Percentiles rank a stretch among this genome's conserved stretches.
Conservation (phyloP, 352 stramenopile species). For the Globisporangium paroecandrum region DNA sequence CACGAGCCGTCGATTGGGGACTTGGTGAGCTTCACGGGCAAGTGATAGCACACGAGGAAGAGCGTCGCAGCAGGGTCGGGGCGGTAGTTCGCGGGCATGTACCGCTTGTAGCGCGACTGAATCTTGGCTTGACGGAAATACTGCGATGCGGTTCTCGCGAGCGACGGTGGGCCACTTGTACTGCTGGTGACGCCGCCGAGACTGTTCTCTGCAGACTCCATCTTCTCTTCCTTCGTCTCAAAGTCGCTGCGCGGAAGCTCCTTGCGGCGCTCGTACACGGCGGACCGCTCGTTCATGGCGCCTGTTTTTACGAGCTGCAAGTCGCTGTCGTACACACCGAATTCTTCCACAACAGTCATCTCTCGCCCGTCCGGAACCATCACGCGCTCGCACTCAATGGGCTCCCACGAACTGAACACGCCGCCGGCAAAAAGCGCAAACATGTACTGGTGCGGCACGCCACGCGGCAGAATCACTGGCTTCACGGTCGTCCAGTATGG, state of each 20-base stretch:
- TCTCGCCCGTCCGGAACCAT: constrained; percentile 76
- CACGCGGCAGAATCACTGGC: constrained; percentile 90
- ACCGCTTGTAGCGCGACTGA: constrained; percentile 79
- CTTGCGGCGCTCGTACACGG: constrained; percentile 52
- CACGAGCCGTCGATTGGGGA: constrained; percentile 62
- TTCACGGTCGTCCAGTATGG: constrained; percentile 93
- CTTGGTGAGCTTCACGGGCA: constrained; percentile 87
- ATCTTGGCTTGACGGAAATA: constrained; percentile 63
- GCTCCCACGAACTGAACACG: constrained; percentile 80
- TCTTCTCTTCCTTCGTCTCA: constrained; percentile 16
- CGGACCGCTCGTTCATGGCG: constrained; percentile 50
- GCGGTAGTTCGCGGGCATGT: constrained; percentile 70
- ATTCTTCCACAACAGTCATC: constrained; percentile 79
- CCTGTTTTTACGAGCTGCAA: constrained; percentile 59
- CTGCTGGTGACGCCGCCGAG: background rate
- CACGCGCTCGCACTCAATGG: constrained; percentile 65
- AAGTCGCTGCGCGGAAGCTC: constrained; percentile 21
- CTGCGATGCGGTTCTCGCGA: constrained; percentile 42
- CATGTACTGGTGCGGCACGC: constrained; percentile 87
- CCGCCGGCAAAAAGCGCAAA: constrained; percentile 88
- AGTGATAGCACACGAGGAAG: constrained; percentile 92
- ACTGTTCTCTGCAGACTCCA: constrained; percentile 3
- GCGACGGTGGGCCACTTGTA: background rate
- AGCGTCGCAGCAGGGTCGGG: constrained; percentile 61
- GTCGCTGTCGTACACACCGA: constrained; percentile 61